Conservation (phyloP, 805 yeast species). For the Spathaspora arborariae region DNA sequence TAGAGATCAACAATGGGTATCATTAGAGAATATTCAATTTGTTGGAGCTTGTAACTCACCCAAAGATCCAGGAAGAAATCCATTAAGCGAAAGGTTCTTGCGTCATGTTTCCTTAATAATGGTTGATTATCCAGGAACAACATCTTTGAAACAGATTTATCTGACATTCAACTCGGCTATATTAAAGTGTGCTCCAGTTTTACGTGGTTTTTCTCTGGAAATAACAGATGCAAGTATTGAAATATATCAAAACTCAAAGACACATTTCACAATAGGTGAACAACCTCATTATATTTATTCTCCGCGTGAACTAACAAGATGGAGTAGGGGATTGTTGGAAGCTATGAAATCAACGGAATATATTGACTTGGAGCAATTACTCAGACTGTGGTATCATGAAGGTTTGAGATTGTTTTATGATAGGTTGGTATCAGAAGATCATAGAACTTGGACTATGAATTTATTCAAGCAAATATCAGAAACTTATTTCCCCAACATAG, state of each 20-base stretch:
- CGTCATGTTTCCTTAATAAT: constrained; percentile 62
- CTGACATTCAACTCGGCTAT: constrained; percentile 51
- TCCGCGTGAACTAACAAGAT: constrained; percentile 88
- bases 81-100: constrained; percentile 56
- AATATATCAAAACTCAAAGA: constrained; percentile 47
- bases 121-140: constrained; percentile 73
- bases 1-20: constrained; percentile 60
- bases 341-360: constrained; percentile 38
- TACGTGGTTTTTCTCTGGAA: constrained; percentile 48
- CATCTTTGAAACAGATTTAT: constrained; percentile 68
- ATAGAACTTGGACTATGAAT: constrained; percentile 47
- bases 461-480: constrained; percentile 28
- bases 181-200: constrained; percentile 56
- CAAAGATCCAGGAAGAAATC: constrained; percentile 68
- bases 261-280: constrained; percentile 29
- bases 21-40: constrained; percentile 60
- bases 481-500: constrained; percentile 45
- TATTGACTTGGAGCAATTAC: constrained; percentile 38
- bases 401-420: constrained; percentile 76
- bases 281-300: constrained; percentile 71
- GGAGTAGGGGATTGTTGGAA: constrained; percentile 72
- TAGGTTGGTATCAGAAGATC: constrained; percentile 48
- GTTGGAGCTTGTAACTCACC: constrained; percentile 98
- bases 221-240: constrained; percentile 65
- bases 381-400: constrained; percentile 78